Evolutionary conservation across 371 early-diverging fungal genomes (phyloP), one percentile per base, ranked within the genome.

Genomic region (Apophysomyces trapeziformis): DNA sequence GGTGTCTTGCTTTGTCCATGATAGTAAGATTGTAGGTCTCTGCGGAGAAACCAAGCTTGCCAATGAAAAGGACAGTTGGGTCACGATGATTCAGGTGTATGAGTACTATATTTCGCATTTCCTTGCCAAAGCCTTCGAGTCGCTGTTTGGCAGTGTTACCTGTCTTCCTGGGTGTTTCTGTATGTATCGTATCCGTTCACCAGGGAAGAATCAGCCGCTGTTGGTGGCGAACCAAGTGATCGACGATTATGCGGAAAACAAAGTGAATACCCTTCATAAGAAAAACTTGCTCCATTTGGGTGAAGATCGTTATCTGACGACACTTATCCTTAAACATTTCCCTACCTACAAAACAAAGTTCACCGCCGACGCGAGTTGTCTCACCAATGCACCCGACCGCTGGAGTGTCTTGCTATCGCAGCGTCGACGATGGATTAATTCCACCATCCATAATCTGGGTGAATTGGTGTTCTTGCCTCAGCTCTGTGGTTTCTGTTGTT

Each of bases 401-500:
- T 99, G 97, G 90, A 81, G 85, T 38, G 93, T 99, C 2, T 84
- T 99, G 50, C 72, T 99, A 21, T 99, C 99, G 2, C 99, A 99
- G 74, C 90, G 99, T 66, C 92, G 99, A 72, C 87, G 99, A 57
- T 99, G 99, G 99, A 99, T 99, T 69, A 99, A 99, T 76, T 96
- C 97, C 7, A 99, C 99, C 0, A 91, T 99, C 38, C 96, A 96
- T 78, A 99, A 99, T 71, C 76, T 98, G 57, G 92, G 95, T 68
- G 98, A 96, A 76, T 82, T 98, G 39, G 83, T 94, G 57, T 83
- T 90, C 57, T 82, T 98, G 37, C 89, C 92, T 44, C 89, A 91
- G 57, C 85, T 97, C 13, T 98, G 98, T 69, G 98, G 98, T 38
- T 95, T 94, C 77, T 95, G 94, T 72, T 95, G 94, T 70, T 97